Evolutionary conservation across 2,329 filamentous ascomycete species (phyloP), one percentile per base, ranked within the genome.

Genomic region (Didymellaceae sp.): DNA sequence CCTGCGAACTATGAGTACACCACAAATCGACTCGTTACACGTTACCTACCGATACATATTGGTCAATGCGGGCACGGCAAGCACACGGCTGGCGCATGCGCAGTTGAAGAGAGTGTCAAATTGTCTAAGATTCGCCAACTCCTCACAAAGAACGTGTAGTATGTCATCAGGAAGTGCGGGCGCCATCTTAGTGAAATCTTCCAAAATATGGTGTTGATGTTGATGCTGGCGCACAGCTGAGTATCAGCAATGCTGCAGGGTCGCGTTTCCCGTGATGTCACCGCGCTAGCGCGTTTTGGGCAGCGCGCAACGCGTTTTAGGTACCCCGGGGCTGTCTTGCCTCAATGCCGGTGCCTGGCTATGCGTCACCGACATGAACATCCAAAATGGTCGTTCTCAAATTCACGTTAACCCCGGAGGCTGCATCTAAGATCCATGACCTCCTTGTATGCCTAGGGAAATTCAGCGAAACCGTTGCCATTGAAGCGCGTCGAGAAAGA

Each of bases 401-500:
- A 53, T 91, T 92, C 67, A 88, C 87, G 0, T 77, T 93, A 45
- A 88, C 81, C 61, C 88, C 89, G 48, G 88, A 91, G 60, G 86
- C 86, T 24, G 84, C 90, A 33, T 79, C 80, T 6, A 84, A 83
- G 39, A 78, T 93, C 34, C 87, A 90, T 62, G 89, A 92, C 71
- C 82, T 86, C 18, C 81, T 93, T 48, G 78, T 85, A 17, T 93
- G 89, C 70, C 80, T 93, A 20, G 83, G 84, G 65, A 91, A 90
- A 72, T 92, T 93, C 75, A 89, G 86, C 69, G 89, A 93, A 61
- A 84, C 87, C 35, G 88, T 93, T 16, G 88, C 85, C 20, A 79
- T 93, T 31, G 89, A 92, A 71, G 87, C 87, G 25, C 81, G 82
- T 61, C 83, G 80, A 56, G 86, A 90, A 63, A 84, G 82, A 69